Conservation (phyloP, 2,329 filamentous ascomycete species). For the Sporothrix euskadiensis region DNA sequence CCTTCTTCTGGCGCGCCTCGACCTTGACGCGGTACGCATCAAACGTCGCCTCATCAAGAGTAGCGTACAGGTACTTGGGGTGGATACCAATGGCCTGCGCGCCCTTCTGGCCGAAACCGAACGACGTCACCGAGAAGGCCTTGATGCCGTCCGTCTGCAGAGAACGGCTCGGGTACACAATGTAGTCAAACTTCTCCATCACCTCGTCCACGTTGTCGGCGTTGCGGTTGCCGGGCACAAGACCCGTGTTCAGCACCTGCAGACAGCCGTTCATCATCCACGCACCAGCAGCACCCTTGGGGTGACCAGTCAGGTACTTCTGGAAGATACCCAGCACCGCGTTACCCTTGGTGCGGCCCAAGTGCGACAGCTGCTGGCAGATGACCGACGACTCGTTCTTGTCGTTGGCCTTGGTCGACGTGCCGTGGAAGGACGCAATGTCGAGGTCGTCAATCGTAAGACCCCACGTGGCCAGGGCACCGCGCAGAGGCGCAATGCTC, state of each 20-base stretch:
- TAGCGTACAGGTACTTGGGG: slow-evolving; percentile 91
- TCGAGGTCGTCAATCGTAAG: slow-evolving; percentile 94
- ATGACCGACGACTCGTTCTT: slow-evolving; percentile 99
- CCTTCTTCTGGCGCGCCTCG: slow-evolving; percentile 92
- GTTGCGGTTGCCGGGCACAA: slow-evolving; percentile 96
- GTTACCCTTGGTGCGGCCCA: slow-evolving; percentile 95
- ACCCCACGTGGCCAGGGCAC: slow-evolving; percentile 95
- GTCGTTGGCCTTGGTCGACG: slow-evolving; percentile 97
- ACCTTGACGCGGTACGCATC: slow-evolving; percentile 83
- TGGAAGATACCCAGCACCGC: slow-evolving; percentile 97
- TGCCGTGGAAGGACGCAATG: slow-evolving; percentile 98
- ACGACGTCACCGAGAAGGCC: slow-evolving; percentile 97
- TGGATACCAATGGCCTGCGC: slow-evolving; percentile 96
- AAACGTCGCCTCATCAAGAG: slow-evolving; percentile 85
- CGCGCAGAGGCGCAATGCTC: slow-evolving; percentile 90
- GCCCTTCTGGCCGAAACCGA: slow-evolving; percentile 99
- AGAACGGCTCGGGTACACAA: slow-evolving; percentile 91
- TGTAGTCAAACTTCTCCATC: slow-evolving; percentile 97
- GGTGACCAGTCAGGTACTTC: slow-evolving; percentile 97
- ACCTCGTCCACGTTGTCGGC: slow-evolving; percentile 95
- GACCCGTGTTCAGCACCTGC: slow-evolving; percentile 88
- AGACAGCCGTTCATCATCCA: slow-evolving; percentile 99
- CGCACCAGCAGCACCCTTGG: slow-evolving; percentile 97
- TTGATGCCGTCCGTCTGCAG: slow-evolving; percentile 98
- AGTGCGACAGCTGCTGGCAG: slow-evolving; percentile 91